These are phyloP conservation scores for Debaryomyces castellii DNA, from an alignment of 805 yeast species.

Conservation along the genomic window DNA sequence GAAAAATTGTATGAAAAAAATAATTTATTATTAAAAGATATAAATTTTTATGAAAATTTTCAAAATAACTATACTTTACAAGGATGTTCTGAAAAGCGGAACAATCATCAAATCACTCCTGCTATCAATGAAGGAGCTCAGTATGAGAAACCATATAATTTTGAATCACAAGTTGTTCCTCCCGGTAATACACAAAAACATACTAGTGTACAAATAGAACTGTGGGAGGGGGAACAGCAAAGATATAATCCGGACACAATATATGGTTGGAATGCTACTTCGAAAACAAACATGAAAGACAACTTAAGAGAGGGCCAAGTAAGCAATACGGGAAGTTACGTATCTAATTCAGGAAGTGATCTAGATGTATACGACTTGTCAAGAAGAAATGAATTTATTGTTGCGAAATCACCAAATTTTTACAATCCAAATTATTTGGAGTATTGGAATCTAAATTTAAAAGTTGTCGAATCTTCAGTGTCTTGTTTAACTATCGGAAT, in stretches of 20 bases:
- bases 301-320: no score
- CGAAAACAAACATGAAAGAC: neutral
- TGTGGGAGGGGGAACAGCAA: neutral
- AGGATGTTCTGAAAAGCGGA: neutral
- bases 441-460: neutral
- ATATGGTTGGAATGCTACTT: neutral
- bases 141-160: neutral
- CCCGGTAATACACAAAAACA: neutral
- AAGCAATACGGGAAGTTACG: no score
- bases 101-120: neutral
- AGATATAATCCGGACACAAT: neutral
- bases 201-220: neutral
- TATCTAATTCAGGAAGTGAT: neutral
- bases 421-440: neutral
- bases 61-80: neutral
- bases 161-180: neutral
- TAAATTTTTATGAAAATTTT: neutral
- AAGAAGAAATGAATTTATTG: neutral
- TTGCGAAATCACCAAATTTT: neutral
- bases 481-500: slow-evolving; percentile 20
- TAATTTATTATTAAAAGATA: neutral
- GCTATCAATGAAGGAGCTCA: neutral
- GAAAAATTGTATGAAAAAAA: neutral
- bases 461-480: slow-evolving; percentile 11
- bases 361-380: neutral